Evolutionary conservation across 306 rosid species (phyloP), one percentile per base, ranked within the genome.

Genomic region (Herpetospermum pedunculosum): DNA sequence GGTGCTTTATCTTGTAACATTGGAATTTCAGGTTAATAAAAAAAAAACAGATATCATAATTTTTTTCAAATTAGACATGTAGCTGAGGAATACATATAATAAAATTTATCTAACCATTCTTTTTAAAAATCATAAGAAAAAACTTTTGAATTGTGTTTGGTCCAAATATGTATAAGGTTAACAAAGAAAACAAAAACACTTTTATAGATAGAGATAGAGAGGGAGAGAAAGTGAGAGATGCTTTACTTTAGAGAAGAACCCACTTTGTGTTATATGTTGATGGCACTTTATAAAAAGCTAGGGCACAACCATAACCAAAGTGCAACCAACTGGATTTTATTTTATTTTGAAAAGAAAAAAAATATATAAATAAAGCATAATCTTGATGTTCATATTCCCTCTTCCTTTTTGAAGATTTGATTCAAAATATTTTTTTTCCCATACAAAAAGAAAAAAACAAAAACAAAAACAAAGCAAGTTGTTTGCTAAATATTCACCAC

Each of bases 321-420:
- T 63, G 70, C 48, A 37, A 37, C 48, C 71, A 64, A 64, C 48
- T 64, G 71, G 71, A 64, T 64, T 64, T 63, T 59, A 30, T 59
- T 58, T 30, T 55, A 55, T 25, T 29, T 59, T 53, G n/a, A 5
- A 30, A 59, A 30, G 2, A 21, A 23, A 6, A 16, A 6, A 32
- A 8, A 32, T 0, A 3, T 54, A 54, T 12, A 63, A 63, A 63
- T 63, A 37, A 63, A 63, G 48, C 70, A 63, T 63, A 37, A 63
- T 63, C 70, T 63, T 63, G 18, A 48, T 32, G 70, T n/a, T 64
- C 48, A 64, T 64, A 64, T 64, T 64, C 49, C 29, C n/a, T 37
- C 71, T 38, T 64, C 71, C 71, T 62, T 64, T 64, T 9, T 64
- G 7, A 38, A 64, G 71, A 64, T 64, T 64, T 60, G 44, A 60